Evolutionary conservation across 2,329 filamentous ascomycete genomes (phyloP), one percentile per base, ranked within the genome.

Genomic region (Trichoderma sp.): DNA sequence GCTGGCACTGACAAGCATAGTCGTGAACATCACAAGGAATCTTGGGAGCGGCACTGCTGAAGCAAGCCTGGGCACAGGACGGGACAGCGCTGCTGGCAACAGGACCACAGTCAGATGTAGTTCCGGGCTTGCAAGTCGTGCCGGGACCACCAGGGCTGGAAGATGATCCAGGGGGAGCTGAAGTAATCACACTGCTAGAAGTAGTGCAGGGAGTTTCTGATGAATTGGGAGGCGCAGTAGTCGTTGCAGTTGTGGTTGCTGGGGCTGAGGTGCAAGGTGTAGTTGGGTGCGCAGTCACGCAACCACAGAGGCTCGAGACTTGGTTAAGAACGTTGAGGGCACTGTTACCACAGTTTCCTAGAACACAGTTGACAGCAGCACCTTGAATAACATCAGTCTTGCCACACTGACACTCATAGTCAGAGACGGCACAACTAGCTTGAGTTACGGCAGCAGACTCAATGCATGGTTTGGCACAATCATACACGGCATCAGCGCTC

Each of bases 21-120:
- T 79, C 78, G n/a, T 71, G 47, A 26, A 74, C 71, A 28, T 71
- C 75, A 66, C 78, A 80, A n/a, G 75, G 76, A 13, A 80, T 74
- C 1, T 72, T 70, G 0, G 76, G 75, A 17, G 77, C 77, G 17
- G 75, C 75, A 20, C 73, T 73, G 4, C 72, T 62, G 73, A 79
- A 79, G 73, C 78, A 79, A 20, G 73, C 55, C 20, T 78, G 75
- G n/a, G 78, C 78, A 26, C 78, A 79, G 1, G 72, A 66, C 1
- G 78, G 78, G 32, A 79, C 75, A 6, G 75, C 77, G 30, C 74
- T 73, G 15, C 74, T 75, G 11, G 77, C 77, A 20, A 79, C 75
- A 12, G 75, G 73, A 13, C 73, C 76, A 43, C 78, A 79, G 68
- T 79, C 74, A n/a, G 69, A 34, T 15, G 70, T 71, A 13, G 34